phyloP scores from a whole-genome alignment of 2,329 filamentous ascomycete genomes.

The Canariomyces notabilis region DNA sequence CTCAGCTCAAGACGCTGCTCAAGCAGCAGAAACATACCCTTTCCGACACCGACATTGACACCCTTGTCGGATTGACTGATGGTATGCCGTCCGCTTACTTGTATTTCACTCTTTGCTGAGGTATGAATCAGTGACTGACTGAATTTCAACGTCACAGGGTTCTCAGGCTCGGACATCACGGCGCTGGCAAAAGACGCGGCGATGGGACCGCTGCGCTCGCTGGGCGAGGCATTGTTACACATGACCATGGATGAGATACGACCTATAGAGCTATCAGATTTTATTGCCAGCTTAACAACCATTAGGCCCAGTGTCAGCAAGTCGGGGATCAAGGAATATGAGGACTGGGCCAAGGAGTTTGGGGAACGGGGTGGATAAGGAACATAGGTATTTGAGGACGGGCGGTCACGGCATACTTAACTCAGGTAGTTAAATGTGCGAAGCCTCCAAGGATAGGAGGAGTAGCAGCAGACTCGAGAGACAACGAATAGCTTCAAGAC shows the following conservation, averaged over 20 bases:
- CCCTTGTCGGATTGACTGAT: conserved; percentile 75
- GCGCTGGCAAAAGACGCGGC: conserved; percentile 95
- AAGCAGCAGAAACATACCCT: conserved; percentile 84
- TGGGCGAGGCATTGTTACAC: conserved; percentile 82
- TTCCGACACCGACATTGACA: conserved; percentile 63
- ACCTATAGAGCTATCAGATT: conserved; percentile 77
- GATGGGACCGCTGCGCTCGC: conserved; percentile 87
- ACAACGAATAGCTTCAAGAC: too few species aligned
- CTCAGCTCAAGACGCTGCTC: conserved; percentile 73
- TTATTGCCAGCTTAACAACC: conserved; percentile 73
- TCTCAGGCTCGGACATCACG: conserved; percentile 94
- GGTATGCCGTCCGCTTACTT: conserved; percentile 48
- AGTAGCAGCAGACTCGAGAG: too few species aligned
- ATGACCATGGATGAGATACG: conserved; percentile 95
- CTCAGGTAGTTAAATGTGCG: too few species aligned
- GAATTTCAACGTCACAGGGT: too few species aligned
- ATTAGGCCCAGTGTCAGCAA: conserved; percentile 89
- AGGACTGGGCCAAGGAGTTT: conserved; percentile 91
- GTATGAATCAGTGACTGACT: too few species aligned
- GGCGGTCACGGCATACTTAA: too few species aligned
- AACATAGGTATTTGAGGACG: not conserved
- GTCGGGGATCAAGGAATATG: conserved; percentile 79
- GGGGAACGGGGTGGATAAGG: conserved; percentile 77
- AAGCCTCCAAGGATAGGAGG: too few species aligned
- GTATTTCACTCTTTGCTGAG: not conserved